These are phyloP conservation scores for Sindora glabra DNA, from an alignment of 306 rosid species.

Conservation along the genomic window DNA sequence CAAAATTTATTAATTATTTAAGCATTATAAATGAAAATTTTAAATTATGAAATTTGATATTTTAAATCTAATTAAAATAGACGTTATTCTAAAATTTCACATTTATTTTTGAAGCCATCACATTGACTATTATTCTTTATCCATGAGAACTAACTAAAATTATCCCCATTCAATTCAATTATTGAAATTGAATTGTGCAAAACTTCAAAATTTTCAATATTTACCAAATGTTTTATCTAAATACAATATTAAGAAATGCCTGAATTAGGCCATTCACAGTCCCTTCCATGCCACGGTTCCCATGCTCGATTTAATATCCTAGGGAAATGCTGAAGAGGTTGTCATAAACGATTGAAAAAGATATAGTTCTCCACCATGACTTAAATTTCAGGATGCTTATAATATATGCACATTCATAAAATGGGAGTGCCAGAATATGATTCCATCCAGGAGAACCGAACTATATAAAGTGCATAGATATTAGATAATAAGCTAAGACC, in stretches of 20 bases:
- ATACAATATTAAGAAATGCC: neutral
- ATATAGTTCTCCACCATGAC: neutral
- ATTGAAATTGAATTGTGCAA: no score
- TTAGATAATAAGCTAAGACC: neutral
- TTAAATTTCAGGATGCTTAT: neutral
- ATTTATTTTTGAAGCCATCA: no score
- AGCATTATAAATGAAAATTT: no score
- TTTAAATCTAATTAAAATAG: no score
- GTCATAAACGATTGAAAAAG: neutral
- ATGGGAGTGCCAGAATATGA: neutral
- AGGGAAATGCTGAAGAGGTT: neutral
- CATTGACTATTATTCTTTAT: no score
- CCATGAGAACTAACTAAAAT: no score
- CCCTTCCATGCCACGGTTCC: neutral
- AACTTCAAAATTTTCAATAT: no score
- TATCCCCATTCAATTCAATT: no score
- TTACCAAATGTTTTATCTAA: no score
- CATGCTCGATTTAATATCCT: neutral
- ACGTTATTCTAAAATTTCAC: no score
- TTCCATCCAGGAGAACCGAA: neutral
- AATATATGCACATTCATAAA: neutral
- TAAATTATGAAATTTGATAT: no score
- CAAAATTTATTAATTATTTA: no score
- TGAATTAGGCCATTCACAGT: neutral
- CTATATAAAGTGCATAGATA: neutral